Percentiles rank a stretch among this genome's conserved stretches.
phyloP scores from a whole-genome alignment of 768 basidiomycete genomes.

The Macrolepiota albuminosa region DNA sequence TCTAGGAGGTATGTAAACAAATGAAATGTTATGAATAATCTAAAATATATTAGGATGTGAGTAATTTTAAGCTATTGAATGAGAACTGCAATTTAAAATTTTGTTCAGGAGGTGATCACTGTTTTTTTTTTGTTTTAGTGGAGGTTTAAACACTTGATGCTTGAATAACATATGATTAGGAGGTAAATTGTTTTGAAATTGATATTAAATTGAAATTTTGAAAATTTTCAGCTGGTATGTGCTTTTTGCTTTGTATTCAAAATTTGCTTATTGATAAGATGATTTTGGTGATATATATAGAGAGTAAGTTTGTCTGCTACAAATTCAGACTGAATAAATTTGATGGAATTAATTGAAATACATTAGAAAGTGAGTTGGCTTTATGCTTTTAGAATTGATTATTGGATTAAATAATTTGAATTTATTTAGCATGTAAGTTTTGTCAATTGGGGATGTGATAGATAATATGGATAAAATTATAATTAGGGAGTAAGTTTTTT shows the following conservation, averaged over 20 bases:
- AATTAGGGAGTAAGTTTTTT: background rate
- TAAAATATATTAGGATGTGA: background rate
- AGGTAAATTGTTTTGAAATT: background rate
- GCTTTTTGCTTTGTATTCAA: background rate
- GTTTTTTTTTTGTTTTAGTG: background rate
- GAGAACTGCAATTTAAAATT: background rate
- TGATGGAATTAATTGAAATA: too few species aligned
- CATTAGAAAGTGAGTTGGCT: background rate
- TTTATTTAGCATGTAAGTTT: background rate
- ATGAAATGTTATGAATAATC: background rate
- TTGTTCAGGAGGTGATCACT: background rate
- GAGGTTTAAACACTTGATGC: background rate
- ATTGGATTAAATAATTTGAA: background rate
- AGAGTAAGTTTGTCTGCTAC: background rate
- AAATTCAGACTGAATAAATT: background rate
- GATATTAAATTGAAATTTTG: too few species aligned
- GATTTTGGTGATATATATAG: background rate
- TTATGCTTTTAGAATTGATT: background rate
- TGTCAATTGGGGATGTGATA: background rate
- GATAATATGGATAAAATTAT: background rate
- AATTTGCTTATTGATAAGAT: background rate
- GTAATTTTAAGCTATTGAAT: background rate
- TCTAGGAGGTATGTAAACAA: background rate
- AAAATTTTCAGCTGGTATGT: background rate
- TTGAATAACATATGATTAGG: background rate